Evolutionary conservation across 495 filamentous ascomycete genomes (phyloP), one percentile per base, ranked within the genome.

Genomic region (Darksidea phi): DNA sequence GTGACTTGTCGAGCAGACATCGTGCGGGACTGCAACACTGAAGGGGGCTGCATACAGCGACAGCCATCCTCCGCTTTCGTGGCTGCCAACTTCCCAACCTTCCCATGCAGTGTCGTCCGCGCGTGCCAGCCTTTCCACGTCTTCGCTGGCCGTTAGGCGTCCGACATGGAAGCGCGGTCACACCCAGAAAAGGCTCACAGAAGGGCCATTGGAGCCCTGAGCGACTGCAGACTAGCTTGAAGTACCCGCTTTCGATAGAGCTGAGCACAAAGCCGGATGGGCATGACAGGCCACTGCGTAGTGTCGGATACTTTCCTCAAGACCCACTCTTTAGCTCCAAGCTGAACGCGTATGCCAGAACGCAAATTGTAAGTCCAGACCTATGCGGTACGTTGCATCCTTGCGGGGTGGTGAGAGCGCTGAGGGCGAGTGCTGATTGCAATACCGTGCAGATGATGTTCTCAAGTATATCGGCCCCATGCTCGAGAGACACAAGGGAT

Each of bases 401-500:
- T 23, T 20, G 50, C 11, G 37, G 12, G 17, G 23, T 20, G 43
- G 38, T 47, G 10, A 17, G 5, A 28, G 43, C 38, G 71, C 21
- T 26, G 0, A 37, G 17, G 2, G 21, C 66, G 84, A 80, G 82
- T 62, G 74, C 83, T 0, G 53, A 17, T 56, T 11, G 13, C 12
- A 26, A 6, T 68, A 63, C 79, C 13, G 18, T 51, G 1, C 25
- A 68, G 66, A 68, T 38, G 66, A 68, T 26, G 45, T 56, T 26
- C 24, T 68, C 21, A 37, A 50, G 56, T 81, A 62, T 77, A 69
- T 88, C 20, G 79, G 77, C 8, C 84, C 82, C 1, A 83, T 80
- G 11, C 80, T 96, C 23, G 70, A 72, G 20, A 78, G 79, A 50
- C 83, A 90, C 68, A 69, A 74, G 13, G 86, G 87, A 50, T 84